Conservation (phyloP, 2,329 filamentous ascomycete genomes). For the Trichoderma sp. region DNA sequence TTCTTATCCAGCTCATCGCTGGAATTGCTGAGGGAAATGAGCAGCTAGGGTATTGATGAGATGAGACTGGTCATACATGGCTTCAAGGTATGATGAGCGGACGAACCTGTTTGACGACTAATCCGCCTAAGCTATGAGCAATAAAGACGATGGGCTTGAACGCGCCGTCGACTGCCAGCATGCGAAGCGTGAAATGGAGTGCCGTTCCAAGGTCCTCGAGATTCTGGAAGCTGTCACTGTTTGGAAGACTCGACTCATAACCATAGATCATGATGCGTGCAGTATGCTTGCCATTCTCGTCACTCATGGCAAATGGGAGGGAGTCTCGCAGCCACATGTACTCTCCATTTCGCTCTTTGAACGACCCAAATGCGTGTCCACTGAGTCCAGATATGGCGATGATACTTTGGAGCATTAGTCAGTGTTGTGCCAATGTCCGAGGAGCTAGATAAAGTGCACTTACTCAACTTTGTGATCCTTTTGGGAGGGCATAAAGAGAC, state of each 20-base stretch:
- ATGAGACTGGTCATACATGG: no score
- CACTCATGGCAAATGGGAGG: neutral
- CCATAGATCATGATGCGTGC: constrained; percentile 4
- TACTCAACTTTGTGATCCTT: neutral
- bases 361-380: constrained; percentile 5
- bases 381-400: constrained; percentile 6
- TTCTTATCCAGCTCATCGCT: neutral
- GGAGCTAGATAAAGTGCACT: neutral
- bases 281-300: neutral
- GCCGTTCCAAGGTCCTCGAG: neutral
- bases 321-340: constrained; percentile 11
- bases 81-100: neutral
- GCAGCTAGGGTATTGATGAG: neutral
- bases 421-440: no score
- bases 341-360: neutral
- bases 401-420: neutral
- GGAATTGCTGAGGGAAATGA: constrained; percentile 4
- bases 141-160: neutral
- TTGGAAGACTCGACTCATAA: neutral
- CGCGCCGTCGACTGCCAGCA: neutral
- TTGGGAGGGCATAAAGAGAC: neutral
- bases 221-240: constrained; percentile 3
- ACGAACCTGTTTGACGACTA: neutral
- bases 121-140: constrained; percentile 10
- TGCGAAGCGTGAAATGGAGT: neutral